Base-by-base conservation (phyloP, 495 filamentous ascomycete species). In the Penicillium simplicissimum region DNA sequence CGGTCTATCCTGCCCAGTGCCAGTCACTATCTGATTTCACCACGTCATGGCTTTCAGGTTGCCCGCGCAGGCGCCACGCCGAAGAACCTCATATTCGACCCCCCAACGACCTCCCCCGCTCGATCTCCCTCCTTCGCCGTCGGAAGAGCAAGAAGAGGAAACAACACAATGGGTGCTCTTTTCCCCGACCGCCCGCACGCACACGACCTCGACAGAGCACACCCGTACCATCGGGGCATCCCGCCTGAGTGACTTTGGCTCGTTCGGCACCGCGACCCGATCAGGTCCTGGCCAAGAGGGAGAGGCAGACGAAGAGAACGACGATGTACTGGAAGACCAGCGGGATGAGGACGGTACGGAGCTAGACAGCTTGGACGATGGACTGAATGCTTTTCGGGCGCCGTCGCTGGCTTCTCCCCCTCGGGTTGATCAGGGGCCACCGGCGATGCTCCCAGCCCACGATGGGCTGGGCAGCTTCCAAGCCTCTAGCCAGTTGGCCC, bases 131-230 rank as follows among this genome's bases (percentile, higher is more conserved):
- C 70, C 78, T 37, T 68, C 76, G 36, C 59, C 68, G 6, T 51
- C 67, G 5, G 74, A 81, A 23, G 76, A 70, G 64, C 61, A 69
- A 57, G 63, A 74, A 61, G 85, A 89, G 67, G 90, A 96, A 53
- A 85, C 91, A 4, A 87, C 93, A 70, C 93, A 96, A 86, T 98
- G 95, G 96, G 87, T 98, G 47, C 85, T 98, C 64, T 98, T 98
- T 77, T 92, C 92, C 11, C 92, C 93, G 25, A 85, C 84, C 48
- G 82, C 86, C 38, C 83, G 83, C 17, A 90, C 88, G 0, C 87
- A 88, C 67, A 84, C 89, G 11, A 87, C 85, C 57, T 92, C 91
- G 21, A 88, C 90, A 13, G 87, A 87, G 37, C 84, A 82, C 59
- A 91, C 90, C 42, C 81, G 79, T 40, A 96, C 92, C 8, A 85